Evolutionary conservation across 768 basidiomycete species (phyloP).

Genomic region (Phylloporus arenicola): DNA sequence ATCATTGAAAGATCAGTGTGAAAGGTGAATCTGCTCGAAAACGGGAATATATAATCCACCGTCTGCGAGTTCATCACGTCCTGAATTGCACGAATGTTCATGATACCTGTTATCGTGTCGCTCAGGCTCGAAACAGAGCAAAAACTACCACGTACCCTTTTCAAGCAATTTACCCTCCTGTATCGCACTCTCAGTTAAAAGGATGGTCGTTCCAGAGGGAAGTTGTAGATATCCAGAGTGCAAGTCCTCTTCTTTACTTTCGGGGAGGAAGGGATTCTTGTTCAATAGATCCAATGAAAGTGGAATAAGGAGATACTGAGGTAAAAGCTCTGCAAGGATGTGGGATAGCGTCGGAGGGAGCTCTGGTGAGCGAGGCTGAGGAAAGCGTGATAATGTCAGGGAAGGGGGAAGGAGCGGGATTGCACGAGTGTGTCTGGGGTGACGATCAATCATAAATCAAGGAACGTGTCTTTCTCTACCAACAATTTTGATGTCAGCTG

Average conservation of each 20-base stretch:
- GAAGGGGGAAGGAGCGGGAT: conserved; percentile 65
- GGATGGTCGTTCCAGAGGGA: conserved; percentile 51
- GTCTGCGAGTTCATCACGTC: conserved; percentile 60
- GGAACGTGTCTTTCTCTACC: conserved; percentile 22
- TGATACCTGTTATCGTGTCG: conserved; percentile 42
- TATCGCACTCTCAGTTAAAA: conserved; percentile 64
- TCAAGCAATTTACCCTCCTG: conserved; percentile 63
- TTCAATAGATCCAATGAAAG: conserved; percentile 64
- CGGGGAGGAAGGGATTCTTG: conserved; percentile 51
- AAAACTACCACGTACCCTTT: conserved; percentile 27
- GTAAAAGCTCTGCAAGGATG: conserved; percentile 55
- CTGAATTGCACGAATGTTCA: conserved; percentile 60
- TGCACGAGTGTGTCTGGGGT: conserved; percentile 55
- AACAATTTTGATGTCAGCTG: conserved; percentile 58
- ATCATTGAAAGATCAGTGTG: conserved; percentile 69
- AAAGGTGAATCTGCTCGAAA: conserved; percentile 59
- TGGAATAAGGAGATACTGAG: conserved; percentile 48
- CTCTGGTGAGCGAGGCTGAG: conserved; percentile 33
- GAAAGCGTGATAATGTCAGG: conserved; percentile 59
- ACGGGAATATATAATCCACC: conserved; percentile 72
- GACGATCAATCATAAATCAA: conserved; percentile 1
- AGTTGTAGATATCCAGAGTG: conserved; percentile 73
- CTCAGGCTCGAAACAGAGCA: not conserved
- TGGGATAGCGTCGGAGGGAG: conserved; percentile 45
- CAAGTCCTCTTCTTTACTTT: conserved; percentile 65